Evolutionary conservation across 2,329 filamentous ascomycete species (phyloP).

Genomic region (Echinosphaeria canescens): DNA sequence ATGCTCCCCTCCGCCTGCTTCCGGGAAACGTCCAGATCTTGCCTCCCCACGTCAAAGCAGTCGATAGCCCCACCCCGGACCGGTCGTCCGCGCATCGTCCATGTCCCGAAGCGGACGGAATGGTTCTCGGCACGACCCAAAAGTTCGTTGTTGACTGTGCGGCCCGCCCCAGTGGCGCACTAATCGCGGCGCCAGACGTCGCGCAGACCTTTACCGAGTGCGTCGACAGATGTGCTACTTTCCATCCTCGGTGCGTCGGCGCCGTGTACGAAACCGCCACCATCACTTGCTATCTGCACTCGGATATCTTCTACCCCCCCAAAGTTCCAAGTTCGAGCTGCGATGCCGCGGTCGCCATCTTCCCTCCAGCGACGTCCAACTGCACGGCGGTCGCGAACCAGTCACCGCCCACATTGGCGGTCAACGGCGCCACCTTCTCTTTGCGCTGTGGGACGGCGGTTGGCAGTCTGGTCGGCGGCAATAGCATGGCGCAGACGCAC

Average conservation of each 20-base stretch:
- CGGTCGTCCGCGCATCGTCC: too few relatives aligned
- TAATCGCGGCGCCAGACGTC: conserved; percentile 5
- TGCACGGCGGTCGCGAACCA: conserved; percentile 7
- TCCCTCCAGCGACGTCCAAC: conserved; percentile 8
- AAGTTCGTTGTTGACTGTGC: conserved; percentile 9
- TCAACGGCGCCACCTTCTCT: conserved; percentile 8
- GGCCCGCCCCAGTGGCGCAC: conserved; percentile 7
- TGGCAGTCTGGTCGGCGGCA: conserved; percentile 8
- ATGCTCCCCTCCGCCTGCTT: too few relatives aligned
- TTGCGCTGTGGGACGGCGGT: too few relatives aligned
- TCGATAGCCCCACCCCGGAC: too few relatives aligned
- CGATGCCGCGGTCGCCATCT: conserved; percentile 9
- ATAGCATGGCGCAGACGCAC: conserved; percentile 9
- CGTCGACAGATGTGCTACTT: conserved; percentile 9
- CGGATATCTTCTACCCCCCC: conserved; percentile 2
- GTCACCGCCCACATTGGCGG: conserved; percentile 3
- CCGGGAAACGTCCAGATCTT: too few relatives aligned
- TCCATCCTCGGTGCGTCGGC: conserved; percentile 10
- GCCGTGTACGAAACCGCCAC: conserved; percentile 8
- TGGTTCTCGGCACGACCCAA: conserved; percentile 7
- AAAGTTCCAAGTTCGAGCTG: conserved; percentile 4
- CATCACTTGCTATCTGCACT: conserved; percentile 8
- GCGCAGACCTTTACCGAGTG: conserved; percentile 8
- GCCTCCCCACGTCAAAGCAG: too few relatives aligned
- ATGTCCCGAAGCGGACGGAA: conserved; percentile 9